Base-by-base conservation (phyloP, 2,329 filamentous ascomycete genomes). In the Epicoccum nigrum region DNA sequence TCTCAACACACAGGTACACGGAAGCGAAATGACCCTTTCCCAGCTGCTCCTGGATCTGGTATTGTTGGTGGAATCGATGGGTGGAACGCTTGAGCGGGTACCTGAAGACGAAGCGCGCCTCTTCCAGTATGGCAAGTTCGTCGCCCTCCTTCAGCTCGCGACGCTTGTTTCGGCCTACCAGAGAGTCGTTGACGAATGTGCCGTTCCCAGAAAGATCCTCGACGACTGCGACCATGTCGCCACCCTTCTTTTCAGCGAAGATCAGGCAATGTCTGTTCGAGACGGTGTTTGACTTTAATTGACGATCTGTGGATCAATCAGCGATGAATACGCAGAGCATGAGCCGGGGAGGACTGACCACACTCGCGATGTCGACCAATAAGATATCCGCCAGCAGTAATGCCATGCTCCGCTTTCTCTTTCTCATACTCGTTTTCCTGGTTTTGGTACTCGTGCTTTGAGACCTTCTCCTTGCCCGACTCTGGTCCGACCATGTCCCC, bases 201-300 rank as follows among this genome's bases (percentile, higher is more conserved):
- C 94, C 94, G 70, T 99, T 99, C 69, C 87, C 94, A 6, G 94
- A 99, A 16, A 97, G 77, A 72, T 99, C 94, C 71, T 99, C 92
- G 4, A 99, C 75, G 11, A 97, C 83, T 7, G 91, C 93, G 33
- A 85, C 75, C 1, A 79, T 69, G 55, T 81, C 79, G 27, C 84
- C 83, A 42, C 78, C 76, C 56, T 79, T 82, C 59, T 82, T 85
- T 68, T 87, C 82, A 41, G 78, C 80, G 64, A 89, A 90, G 1
- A 90, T 60, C 7, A 90, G 75, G 58, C 87, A 90, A 72, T 92
- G 89, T 4, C 92, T 84, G 69, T 97, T 97, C 15, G 92, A 97
- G 34, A 97, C 86, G 4, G 90, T 90, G 1, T 86, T 86, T 42
- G 89, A 87, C 49, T 89, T 83, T 46, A 97, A 81, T 21, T 75